A percentile compares a stretch with the other conserved stretches of the same genome.
phyloP scores from a whole-genome alignment of 805 yeast genomes.

The Maudiozyma serrabonitensis region DNA sequence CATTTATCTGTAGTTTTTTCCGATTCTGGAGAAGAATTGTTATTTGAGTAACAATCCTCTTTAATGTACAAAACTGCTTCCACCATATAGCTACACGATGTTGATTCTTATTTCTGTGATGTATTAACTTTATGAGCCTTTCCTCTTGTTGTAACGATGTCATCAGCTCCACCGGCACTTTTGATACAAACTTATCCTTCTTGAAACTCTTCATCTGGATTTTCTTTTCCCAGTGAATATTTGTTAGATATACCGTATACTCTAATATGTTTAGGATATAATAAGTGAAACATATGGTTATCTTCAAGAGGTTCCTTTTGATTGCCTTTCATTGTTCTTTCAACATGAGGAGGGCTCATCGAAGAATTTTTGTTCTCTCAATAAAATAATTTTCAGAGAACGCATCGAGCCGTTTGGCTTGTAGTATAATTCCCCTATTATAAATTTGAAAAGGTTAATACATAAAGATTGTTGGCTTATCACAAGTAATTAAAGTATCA shows the following conservation, averaged over 20 bases:
- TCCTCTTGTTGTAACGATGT: conserved; percentile 38
- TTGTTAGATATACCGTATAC: no score
- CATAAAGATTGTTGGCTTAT: no score
- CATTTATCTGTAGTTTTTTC: conserved; percentile 16
- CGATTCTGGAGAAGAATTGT: conserved; percentile 1
- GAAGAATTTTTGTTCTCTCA: neutral
- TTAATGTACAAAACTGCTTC: conserved; percentile 53
- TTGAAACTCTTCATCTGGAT: neutral
- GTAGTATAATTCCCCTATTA: no score
- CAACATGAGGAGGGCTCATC: neutral
- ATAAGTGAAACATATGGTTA: no score
- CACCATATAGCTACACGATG: conserved; percentile 72
- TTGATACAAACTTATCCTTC: neutral
- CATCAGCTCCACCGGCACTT: neutral
- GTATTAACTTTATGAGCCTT: conserved; percentile 48
- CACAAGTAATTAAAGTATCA: no score
- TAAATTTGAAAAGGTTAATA: no score
- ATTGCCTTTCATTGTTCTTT: neutral
- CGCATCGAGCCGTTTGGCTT: neutral
- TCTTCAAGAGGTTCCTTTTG: no score
- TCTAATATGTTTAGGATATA: no score
- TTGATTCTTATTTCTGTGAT: conserved; percentile 69
- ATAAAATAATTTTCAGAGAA: neutral
- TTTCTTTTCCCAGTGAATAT: neutral
- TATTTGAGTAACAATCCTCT: conserved; percentile 35